A percentile compares a stretch with the other conserved stretches of the same genome.
Evolutionary conservation across 1,284 basidiomycete genomes (phyloP).

Genomic region (Apiotrichum gamsii): DNA sequence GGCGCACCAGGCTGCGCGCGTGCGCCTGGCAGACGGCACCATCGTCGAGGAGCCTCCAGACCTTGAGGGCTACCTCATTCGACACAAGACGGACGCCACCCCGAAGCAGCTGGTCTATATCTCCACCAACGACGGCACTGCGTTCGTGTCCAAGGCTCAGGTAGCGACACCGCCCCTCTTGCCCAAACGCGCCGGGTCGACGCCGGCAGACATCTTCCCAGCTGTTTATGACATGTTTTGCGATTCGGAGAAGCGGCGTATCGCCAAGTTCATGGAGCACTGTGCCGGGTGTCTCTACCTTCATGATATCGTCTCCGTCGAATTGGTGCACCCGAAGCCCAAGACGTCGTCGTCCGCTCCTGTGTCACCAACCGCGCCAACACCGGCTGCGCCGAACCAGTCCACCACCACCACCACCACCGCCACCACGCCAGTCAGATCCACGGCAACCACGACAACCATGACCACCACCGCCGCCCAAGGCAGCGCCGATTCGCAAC

Average conservation of each 20-base stretch:
- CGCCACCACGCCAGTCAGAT: too few relatives aligned
- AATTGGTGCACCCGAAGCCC: background rate
- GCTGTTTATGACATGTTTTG: constrained; percentile 28
- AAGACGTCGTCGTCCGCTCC: too few relatives aligned
- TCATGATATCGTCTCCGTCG: constrained; percentile 28
- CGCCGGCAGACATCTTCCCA: constrained; percentile 32
- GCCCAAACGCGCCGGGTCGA: constrained; percentile 23
- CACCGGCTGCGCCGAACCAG: too few relatives aligned
- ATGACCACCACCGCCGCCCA: background rate
- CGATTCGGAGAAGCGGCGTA: constrained; percentile 28
- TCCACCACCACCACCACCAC: too few relatives aligned
- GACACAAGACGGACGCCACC: constrained; percentile 17
- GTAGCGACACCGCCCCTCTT: constrained; percentile 31
- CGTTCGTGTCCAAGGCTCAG: constrained; percentile 28
- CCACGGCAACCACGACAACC: background rate
- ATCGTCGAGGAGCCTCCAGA: constrained; percentile 38
- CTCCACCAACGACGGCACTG: constrained; percentile 35
- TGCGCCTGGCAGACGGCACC: constrained; percentile 37
- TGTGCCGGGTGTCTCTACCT: constrained; percentile 39
- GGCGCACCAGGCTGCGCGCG: constrained; percentile 24
- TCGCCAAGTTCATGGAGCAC: constrained; percentile 27
- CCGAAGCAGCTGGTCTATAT: constrained; percentile 33
- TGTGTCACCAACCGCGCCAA: too few relatives aligned
- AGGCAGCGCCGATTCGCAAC: background rate
- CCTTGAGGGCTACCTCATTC: constrained; percentile 41